These are phyloP conservation scores for Cercospora zeae-maydis DNA, from an alignment of 2,329 filamentous ascomycete species.

Conservation along the genomic window DNA sequence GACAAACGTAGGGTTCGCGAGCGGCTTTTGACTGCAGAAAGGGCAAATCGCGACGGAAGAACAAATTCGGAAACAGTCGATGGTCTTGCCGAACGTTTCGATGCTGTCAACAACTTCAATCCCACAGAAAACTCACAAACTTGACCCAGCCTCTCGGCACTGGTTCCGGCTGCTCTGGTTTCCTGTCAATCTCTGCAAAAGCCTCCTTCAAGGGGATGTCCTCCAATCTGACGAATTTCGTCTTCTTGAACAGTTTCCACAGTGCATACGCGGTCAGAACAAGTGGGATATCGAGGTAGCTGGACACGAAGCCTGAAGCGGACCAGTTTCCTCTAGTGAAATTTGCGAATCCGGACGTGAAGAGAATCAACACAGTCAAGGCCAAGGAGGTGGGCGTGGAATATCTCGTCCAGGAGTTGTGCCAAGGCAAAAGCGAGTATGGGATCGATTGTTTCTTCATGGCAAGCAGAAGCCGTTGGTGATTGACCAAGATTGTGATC, in stretches of 20 bases:
- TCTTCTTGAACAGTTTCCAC: conserved; percentile 29
- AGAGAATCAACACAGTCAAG: conserved; percentile 31
- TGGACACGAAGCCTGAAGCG: conserved; percentile 35
- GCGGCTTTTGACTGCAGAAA: not conserved
- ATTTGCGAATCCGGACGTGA: conserved; percentile 31
- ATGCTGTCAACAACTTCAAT: conserved; percentile 17
- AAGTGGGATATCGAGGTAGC: conserved; percentile 34
- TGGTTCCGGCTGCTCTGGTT: conserved; percentile 23
- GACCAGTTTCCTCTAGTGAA: conserved; percentile 32
- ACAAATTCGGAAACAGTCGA: not conserved
- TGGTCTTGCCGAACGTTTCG: not conserved
- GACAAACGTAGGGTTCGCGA: conserved; percentile 7
- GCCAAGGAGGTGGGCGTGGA: conserved; percentile 35
- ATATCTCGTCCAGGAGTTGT: conserved; percentile 40
- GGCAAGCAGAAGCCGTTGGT: conserved; percentile 27
- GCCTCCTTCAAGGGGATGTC: conserved; percentile 28
- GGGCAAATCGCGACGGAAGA: not conserved
- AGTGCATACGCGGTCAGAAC: conserved; percentile 25
- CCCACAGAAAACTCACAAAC: conserved; percentile 25
- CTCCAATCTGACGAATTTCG: conserved; percentile 25
- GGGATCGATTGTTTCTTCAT: conserved; percentile 30
- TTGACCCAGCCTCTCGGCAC: conserved; percentile 22
- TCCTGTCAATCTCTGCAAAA: conserved; percentile 23
- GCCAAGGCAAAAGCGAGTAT: conserved; percentile 27
- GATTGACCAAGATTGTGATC: conserved; percentile 36